These are phyloP conservation scores for Astragalus glycyphyllos DNA, from an alignment of 306 rosid genomes.

Conservation along the genomic window DNA sequence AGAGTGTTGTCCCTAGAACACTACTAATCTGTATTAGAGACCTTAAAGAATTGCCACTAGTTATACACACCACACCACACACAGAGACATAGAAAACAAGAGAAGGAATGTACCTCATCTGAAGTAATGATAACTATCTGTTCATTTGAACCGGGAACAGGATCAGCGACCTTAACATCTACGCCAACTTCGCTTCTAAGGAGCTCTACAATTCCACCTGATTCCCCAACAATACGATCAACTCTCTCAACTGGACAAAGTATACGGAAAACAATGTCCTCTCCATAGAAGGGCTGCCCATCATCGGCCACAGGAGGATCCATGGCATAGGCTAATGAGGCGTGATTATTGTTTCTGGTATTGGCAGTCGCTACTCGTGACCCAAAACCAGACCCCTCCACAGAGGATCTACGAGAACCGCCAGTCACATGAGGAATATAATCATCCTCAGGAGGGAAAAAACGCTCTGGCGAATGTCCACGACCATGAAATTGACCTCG, in stretches of 20 bases:
- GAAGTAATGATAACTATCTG: constrained; percentile 85
- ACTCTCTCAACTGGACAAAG: constrained; percentile 88
- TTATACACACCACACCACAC: constrained; percentile 4
- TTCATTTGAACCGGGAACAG: constrained; percentile 78
- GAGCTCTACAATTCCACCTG: constrained; percentile 80
- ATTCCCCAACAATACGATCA: constrained; percentile 78
- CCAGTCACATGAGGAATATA: constrained; percentile 64
- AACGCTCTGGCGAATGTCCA: constrained; percentile 78
- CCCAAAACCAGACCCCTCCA: constrained; percentile 71
- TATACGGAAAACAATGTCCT: constrained; percentile 85
- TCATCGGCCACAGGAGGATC: constrained; percentile 67
- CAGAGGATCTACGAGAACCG: constrained; percentile 67
- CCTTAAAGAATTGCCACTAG: constrained; percentile 24
- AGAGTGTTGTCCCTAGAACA: constrained; percentile 16
- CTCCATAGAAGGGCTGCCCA: constrained; percentile 63
- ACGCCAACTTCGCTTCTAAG: constrained; percentile 92
- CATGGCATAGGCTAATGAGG: constrained; percentile 57
- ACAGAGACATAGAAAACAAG: constrained; percentile 30
- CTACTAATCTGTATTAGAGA: constrained; percentile 21
- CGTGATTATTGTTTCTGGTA: constrained; percentile 67
- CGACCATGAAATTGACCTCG: constrained; percentile 87
- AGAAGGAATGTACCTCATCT: constrained; percentile 72
- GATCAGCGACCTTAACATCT: constrained; percentile 73
- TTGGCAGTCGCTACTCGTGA: constrained; percentile 59
- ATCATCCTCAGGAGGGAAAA: constrained; percentile 84